Conservation (phyloP, 148 eudicot species). For the Mesembryanthemum crystallinum region DNA sequence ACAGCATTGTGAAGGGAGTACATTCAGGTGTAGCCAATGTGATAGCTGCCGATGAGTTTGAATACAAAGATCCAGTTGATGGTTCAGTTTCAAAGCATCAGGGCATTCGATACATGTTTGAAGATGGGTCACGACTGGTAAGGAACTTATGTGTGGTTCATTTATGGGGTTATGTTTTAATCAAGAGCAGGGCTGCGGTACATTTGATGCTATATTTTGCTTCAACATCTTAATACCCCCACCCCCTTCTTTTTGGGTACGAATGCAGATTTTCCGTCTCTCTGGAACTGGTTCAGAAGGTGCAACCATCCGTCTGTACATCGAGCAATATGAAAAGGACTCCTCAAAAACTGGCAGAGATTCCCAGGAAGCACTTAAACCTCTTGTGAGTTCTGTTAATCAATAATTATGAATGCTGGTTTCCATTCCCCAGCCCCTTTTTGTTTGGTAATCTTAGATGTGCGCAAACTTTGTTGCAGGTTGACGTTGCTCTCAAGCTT, state of each 20-base stretch:
- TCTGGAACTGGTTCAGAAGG: conserved; percentile 99
- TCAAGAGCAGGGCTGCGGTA: too few species aligned
- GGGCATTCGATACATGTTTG: conserved; percentile 90
- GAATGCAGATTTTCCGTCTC: conserved; percentile 75
- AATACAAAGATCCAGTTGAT: conserved; percentile 95
- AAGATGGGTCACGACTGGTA: conserved; percentile 93
- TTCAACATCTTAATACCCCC: too few species aligned
- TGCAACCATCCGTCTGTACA: conserved; percentile 90
- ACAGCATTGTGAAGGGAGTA: conserved; percentile 64
- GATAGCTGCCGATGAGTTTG: conserved; percentile 77
- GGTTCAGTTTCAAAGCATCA: conserved; percentile 93
- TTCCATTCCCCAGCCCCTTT: neutral
- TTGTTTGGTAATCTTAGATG: neutral
- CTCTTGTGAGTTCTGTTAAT: conserved; percentile 58
- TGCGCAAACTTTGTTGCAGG: conserved; percentile 40
- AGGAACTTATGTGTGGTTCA: conserved; percentile 10
- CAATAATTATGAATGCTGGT: neutral
- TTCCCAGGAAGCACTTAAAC: conserved; percentile 86
- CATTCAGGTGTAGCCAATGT: conserved; percentile 65
- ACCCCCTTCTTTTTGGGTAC: neutral
- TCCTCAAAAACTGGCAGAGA: conserved; percentile 77
- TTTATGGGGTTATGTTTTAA: neutral
- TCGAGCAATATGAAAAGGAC: conserved; percentile 90
- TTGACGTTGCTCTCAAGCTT: conserved; percentile 82
- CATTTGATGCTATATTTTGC: too few species aligned